Evolutionary conservation across 2,329 filamentous ascomycete species (phyloP).

Genomic region (Alternaria sp.): DNA sequence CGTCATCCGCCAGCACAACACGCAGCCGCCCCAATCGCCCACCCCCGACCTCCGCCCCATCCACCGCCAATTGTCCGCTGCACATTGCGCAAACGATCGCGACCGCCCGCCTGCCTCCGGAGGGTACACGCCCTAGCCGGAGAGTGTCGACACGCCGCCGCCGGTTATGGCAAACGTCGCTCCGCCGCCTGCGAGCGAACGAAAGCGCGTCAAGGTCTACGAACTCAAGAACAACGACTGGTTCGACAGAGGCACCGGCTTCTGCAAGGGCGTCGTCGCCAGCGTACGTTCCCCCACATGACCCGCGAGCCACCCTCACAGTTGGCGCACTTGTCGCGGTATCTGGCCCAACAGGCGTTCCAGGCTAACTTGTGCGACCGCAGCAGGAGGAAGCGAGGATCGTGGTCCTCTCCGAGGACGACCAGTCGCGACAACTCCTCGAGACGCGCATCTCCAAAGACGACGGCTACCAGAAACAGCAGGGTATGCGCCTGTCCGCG

Average conservation of each 20-base stretch:
- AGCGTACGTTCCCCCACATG: constrained; percentile 63
- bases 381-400: constrained; percentile 83
- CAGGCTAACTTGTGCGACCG: constrained; percentile 56
- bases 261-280: constrained; percentile 80
- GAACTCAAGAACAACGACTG: constrained; percentile 98
- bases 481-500: constrained; percentile 65
- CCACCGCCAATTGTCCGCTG: constrained; percentile 16
- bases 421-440: constrained; percentile 80
- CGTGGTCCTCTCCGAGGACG: constrained; percentile 90
- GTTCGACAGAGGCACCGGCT: constrained; percentile 96
- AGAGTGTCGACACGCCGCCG: constrained; percentile 29
- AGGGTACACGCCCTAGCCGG: constrained; percentile 26
- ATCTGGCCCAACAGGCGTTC: constrained; percentile 8
- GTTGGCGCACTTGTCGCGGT: constrained; percentile 20
- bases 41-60: constrained; percentile 21
- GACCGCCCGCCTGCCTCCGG: constrained; percentile 38
- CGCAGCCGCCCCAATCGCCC: constrained; percentile 15
- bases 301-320: not conserved
- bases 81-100: constrained; percentile 32
- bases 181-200: constrained; percentile 56
- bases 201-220: constrained; percentile 92
- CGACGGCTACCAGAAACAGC: constrained; percentile 97
- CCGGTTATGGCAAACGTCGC: constrained; percentile 27
- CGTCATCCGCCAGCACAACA: constrained; percentile 28
- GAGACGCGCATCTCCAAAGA: constrained; percentile 92